Evolutionary conservation across 768 basidiomycete species (phyloP).

Genomic region (Boletus speciosus): DNA sequence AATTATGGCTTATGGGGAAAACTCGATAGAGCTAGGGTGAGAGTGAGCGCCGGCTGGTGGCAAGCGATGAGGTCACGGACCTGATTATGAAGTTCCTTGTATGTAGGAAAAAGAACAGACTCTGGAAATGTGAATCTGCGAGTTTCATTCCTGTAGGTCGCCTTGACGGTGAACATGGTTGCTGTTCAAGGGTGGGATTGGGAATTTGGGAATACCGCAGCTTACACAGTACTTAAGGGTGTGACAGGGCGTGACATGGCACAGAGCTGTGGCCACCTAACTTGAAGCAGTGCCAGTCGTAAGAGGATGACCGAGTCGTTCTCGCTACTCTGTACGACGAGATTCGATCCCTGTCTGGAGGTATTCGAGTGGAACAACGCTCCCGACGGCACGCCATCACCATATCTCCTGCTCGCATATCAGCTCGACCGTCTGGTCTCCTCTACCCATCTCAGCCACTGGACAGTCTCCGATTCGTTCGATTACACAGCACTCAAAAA

Average conservation of each 20-base stretch:
- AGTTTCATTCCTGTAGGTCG: slow-evolving; percentile 67
- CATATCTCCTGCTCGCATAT: slow-evolving; percentile 57
- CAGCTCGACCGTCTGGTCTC: slow-evolving; percentile 58
- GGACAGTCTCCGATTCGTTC: slow-evolving; percentile 39
- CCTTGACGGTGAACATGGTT: slow-evolving; percentile 75
- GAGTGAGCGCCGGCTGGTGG: slow-evolving; percentile 19
- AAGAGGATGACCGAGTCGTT: slow-evolving; percentile 13
- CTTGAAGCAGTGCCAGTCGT: too few species aligned
- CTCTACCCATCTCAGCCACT: slow-evolving; percentile 49
- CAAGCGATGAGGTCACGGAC: slow-evolving; percentile 36
- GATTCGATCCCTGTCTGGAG: slow-evolving; percentile 53
- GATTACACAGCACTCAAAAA: slow-evolving; percentile 39
- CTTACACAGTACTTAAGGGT: slow-evolving; percentile 10
- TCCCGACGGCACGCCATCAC: slow-evolving; percentile 45
- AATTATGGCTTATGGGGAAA: slow-evolving; percentile 58
- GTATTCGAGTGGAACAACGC: slow-evolving; percentile 56
- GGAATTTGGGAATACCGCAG: slow-evolving; percentile 11
- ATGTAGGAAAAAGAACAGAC: slow-evolving; percentile 56
- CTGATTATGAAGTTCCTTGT: slow-evolving; percentile 58
- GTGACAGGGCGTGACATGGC: slow-evolving; percentile 24
- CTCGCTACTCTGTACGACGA: slow-evolving; percentile 49
- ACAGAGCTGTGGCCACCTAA: neutral
- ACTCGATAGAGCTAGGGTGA: slow-evolving; percentile 59
- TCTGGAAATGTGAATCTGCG: slow-evolving; percentile 61
- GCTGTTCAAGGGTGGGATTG: slow-evolving; percentile 17